Conservation (phyloP, 2,329 filamentous ascomycete species). For the Gremmenia infestans region DNA sequence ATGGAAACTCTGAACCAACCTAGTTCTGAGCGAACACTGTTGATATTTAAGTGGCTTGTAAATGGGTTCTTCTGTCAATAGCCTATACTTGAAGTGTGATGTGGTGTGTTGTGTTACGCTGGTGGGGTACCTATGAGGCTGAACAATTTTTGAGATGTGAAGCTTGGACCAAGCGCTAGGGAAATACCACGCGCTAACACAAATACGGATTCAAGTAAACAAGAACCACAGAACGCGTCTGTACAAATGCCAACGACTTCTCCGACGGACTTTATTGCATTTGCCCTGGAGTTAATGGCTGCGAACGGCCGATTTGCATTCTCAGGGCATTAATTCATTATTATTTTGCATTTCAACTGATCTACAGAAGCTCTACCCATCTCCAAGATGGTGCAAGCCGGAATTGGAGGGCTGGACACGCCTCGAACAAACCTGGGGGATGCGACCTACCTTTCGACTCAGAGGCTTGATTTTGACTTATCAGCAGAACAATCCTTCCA, state of each 20-base stretch:
- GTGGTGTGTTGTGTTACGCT: neutral
- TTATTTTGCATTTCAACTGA: constrained; percentile 15
- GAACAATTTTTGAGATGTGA: neutral
- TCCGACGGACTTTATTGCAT: constrained; percentile 16
- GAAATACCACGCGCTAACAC: neutral
- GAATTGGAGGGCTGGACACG: constrained; percentile 68
- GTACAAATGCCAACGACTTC: neutral
- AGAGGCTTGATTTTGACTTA: constrained; percentile 68
- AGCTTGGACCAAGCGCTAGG: neutral
- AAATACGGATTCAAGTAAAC: neutral
- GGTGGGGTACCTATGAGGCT: neutral
- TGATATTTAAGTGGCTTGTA: too few species aligned
- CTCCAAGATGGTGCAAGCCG: constrained; percentile 57
- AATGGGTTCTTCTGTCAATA: neutral
- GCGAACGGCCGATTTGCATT: constrained; percentile 19
- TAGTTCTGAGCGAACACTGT: too few species aligned
- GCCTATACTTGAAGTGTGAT: neutral
- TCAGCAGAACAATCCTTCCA: constrained; percentile 85
- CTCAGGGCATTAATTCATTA: constrained; percentile 18
- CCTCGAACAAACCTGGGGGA: constrained; percentile 82
- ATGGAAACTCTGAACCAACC: neutral
- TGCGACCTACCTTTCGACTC: constrained; percentile 69
- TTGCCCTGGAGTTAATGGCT: constrained; percentile 29
- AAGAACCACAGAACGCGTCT: neutral
- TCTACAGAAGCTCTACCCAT: constrained; percentile 15